A percentile compares a stretch with the other conserved stretches of the same genome.
Conservation (phyloP, 768 basidiomycete genomes). For the Gelatoporia subvermispora region DNA sequence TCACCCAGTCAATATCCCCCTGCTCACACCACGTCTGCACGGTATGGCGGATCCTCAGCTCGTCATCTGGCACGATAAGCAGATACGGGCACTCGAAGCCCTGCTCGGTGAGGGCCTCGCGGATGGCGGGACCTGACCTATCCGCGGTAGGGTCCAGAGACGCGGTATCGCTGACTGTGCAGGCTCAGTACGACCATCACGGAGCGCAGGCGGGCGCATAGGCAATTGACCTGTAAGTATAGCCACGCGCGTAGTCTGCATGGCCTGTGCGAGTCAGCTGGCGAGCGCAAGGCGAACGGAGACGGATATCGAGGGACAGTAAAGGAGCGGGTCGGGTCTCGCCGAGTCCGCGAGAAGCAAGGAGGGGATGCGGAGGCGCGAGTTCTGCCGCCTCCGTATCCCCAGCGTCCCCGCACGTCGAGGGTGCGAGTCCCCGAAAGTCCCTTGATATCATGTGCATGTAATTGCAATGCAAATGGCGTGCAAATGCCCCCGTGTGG, state of each 20-base stretch:
- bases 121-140: conserved; percentile 62
- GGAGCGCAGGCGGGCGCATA: not conserved
- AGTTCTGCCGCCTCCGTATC: too few relatives aligned
- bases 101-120: conserved; percentile 37
- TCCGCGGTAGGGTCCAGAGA: conserved; percentile 45
- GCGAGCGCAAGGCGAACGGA: conserved; percentile 7
- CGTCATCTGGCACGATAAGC: conserved; percentile 63
- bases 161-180: conserved; percentile 69
- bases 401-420: too few relatives aligned
- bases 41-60: conserved; percentile 40
- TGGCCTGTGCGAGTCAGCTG: conserved; percentile 7
- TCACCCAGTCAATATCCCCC: conserved; percentile 60
- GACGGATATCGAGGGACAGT: not conserved
- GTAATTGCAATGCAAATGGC: too few relatives aligned
- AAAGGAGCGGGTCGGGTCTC: conserved; percentile 2
- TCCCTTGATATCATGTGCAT: too few relatives aligned
- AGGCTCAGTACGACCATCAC: not conserved
- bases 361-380: not conserved
- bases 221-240: conserved; percentile 23
- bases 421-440: too few relatives aligned
- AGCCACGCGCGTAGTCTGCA: conserved; percentile 19
- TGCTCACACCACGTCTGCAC: conserved; percentile 43
- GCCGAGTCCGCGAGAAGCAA: conserved; percentile 4
- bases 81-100: conserved; percentile 32
- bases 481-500: too few relatives aligned